Evolutionary conservation across 257 asterid genomes (phyloP).

Genomic region (Solanum appendiculatum): DNA sequence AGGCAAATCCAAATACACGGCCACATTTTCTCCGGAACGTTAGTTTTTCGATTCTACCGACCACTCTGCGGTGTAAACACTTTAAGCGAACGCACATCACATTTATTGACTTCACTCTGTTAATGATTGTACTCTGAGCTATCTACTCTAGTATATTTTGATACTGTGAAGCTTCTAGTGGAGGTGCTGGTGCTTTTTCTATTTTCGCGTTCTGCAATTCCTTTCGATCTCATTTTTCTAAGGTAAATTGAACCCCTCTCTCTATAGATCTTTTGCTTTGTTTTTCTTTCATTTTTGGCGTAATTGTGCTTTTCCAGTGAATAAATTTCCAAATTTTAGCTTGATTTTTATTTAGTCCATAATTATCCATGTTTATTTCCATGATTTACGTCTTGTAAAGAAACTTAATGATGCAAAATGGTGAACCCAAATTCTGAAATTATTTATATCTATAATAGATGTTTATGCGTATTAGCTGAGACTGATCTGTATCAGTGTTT

Average conservation of each 20-base stretch:
- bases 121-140: neutral
- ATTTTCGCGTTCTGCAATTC: conserved; percentile 12
- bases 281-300: conserved; percentile 11
- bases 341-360: neutral
- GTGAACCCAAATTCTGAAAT: neutral
- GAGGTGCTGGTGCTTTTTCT: conserved; percentile 10
- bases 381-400: neutral
- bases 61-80: neutral
- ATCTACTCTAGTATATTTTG: neutral
- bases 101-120: neutral
- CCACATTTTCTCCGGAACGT: conserved; percentile 18
- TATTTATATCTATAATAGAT: neutral
- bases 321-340: neutral
- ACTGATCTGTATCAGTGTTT: neutral
- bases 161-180: neutral
- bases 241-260: conserved; percentile 23
- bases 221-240: conserved; percentile 46
- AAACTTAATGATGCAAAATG: neutral
- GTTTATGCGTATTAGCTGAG: neutral
- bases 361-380: neutral
- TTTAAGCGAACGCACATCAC: neutral
- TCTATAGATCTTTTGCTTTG: neutral
- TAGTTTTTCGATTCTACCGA: neutral
- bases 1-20: conserved; percentile 20
- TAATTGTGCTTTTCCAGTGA: conserved; percentile 3